Evolutionary conservation across 768 basidiomycete genomes (phyloP), one percentile per base, ranked within the genome.

Genomic region (Suillus variegatus): DNA sequence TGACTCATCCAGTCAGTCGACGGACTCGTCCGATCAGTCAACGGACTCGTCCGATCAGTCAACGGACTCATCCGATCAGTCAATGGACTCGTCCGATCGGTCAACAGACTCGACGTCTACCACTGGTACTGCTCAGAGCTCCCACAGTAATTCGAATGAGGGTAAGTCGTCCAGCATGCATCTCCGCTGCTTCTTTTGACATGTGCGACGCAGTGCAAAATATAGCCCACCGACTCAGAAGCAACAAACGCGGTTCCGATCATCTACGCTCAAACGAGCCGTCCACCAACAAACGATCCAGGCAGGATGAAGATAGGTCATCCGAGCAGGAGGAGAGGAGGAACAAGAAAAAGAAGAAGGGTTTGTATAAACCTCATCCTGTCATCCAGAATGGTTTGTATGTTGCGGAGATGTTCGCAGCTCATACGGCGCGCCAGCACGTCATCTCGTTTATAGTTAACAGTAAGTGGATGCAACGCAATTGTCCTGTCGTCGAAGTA

Each of bases 281-380:
- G 6, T 6, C 25, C 16, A 28, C 1, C 3, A 25, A 1, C 25
- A 52, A 52, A 28, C 28, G 28, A 52, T 18, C 51, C 47, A n/a
- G 20, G 44, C 47, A 49, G n/a, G 22, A 36, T 9, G 36, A 36
- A 36, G 36, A 36, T 8, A 36, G 9, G 36, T 9, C 7, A 36
- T 36, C 36, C 36, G 9, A 22, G 47, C 4, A 49, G 80, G 22
- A 51, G 3, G 25, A 52, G 16, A 16, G 3, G 14, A 16, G 13
- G 14, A 18, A 52, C 2, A 1, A 52, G 25, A 28, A 9, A 7
- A 28, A 18, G 14, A 18, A 16, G 25, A 18, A 52, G 16, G 25
- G 28, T 7, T 2, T 7, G 14, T 4, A 25, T 7, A 52, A 25
- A 51, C 47, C 5, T 22, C n/a, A 51, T 51, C 25, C 51, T 16